Evolutionary conservation across 164 flowering plant genomes (phyloP), one percentile per base, ranked within the genome.

Genomic region (Chloranthus sessilifolius): DNA sequence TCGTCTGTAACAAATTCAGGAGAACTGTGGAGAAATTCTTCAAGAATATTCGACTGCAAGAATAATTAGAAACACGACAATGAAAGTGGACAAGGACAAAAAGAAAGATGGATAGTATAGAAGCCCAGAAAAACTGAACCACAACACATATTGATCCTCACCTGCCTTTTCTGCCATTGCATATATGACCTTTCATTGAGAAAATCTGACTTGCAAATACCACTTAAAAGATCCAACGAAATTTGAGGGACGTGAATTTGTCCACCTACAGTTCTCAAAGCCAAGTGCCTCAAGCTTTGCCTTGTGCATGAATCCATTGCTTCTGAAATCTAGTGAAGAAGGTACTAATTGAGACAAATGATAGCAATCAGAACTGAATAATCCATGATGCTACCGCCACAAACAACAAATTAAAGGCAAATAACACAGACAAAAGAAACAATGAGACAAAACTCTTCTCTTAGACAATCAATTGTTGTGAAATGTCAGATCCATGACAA

Each of bases 121-220:
- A 22, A 29, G 27, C 29, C 58, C 15, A 24, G 14, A 20, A 35
- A 14, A n/a, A 35, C 42, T 47, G 20, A 14, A 22, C 34, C 39
- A 21, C 15, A 4, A 43, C 42, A 17, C 12, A 54, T 21, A 42
- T 37, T 22, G 36, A 43, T 29, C 46, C 29, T 43, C 41, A 85
- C 97, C 81, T 83, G 85, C 62, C 95, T 76, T 53, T 45, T 74
- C 64, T 62, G 79, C 97, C 97, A 89, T 29, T 80, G 82, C 53
- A 71, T 62, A 54, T 81, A 85, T 15, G 70, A 59, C 62, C 75
- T 85, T 52, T 70, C 78, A 60, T 43, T 72, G 2, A 27, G 65
- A 71, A 85, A 83, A 64, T 82, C 79, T 58, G 74, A 71, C 58
- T 63, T 71, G 45, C 57, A 67, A 48, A 75, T 59, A 53, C 75